Evolutionary conservation across 2,329 filamentous ascomycete species (phyloP).

Genomic region (Aspergillus eucalypticola): DNA sequence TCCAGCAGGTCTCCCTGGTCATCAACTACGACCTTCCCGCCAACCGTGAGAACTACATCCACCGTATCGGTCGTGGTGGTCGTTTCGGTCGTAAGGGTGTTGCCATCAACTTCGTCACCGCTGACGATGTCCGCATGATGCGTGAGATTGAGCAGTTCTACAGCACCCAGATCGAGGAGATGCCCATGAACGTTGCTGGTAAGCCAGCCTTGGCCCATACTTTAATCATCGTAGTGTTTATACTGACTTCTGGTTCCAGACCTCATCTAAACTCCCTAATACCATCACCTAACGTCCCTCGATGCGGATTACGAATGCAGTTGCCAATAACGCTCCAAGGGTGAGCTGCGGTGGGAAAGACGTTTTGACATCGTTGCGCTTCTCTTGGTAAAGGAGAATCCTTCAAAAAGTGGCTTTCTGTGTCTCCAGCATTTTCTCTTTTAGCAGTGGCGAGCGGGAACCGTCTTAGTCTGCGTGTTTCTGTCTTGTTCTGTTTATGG

Average conservation of each 20-base stretch:
- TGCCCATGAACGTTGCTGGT: constrained; percentile 89
- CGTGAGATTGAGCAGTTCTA: constrained; percentile 99
- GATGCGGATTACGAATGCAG: constrained; percentile 42
- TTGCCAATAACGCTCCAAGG: constrained; percentile 31
- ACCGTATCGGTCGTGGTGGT: constrained; percentile 98
- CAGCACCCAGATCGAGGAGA: constrained; percentile 99
- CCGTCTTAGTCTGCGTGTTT: constrained; percentile 11
- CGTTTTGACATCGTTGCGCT: constrained; percentile 29
- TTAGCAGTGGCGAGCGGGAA: constrained; percentile 26
- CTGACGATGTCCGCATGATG: constrained; percentile 99
- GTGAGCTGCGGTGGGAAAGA: constrained; percentile 30
- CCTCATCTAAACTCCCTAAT: constrained; percentile 45
- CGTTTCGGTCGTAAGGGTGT: constrained; percentile 99
- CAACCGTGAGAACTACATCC: constrained; percentile 99
- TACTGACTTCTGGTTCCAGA: constrained; percentile 28
- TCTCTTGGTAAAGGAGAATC: constrained; percentile 32
- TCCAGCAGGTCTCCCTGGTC: constrained; percentile 98
- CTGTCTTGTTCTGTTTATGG: constrained; percentile 30
- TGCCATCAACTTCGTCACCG: constrained; percentile 99
- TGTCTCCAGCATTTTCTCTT: constrained; percentile 36
- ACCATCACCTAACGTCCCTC: constrained; percentile 30
- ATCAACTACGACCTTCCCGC: constrained; percentile 99
- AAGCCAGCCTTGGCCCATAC: constrained; percentile 34
- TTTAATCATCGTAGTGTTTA: neutral
- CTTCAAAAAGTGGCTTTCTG: constrained; percentile 46